phyloP scores from a whole-genome alignment of 2,329 filamentous ascomycete genomes.

The Trichoderma atrobrunneum region DNA sequence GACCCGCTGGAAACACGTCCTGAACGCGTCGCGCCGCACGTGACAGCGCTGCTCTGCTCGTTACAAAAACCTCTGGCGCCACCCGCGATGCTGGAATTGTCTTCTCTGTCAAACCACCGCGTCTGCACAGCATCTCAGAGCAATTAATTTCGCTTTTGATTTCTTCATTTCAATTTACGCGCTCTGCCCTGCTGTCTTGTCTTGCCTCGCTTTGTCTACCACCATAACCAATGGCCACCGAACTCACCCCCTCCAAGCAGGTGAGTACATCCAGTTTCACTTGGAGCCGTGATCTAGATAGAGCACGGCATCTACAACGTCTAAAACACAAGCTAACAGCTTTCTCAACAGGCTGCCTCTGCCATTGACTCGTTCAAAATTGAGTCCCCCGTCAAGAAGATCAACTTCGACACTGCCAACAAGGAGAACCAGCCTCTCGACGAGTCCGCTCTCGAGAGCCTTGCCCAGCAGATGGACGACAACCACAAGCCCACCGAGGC shows the following conservation, averaged over 20 bases:
- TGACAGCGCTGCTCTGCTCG: conserved; percentile 35
- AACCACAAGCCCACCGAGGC: conserved; percentile 59
- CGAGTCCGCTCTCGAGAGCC: conserved; percentile 47
- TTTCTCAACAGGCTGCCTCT: conserved; percentile 68
- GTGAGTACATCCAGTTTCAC: background rate
- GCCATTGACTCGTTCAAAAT: conserved; percentile 88
- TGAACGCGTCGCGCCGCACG: conserved; percentile 38
- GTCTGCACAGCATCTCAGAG: conserved; percentile 26
- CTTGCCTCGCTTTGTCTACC: conserved; percentile 24
- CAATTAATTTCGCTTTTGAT: conserved; percentile 12
- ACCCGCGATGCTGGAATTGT: conserved; percentile 23
- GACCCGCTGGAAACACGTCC: conserved; percentile 28
- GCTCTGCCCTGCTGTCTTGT: conserved; percentile 21
- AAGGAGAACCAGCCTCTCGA: conserved; percentile 76
- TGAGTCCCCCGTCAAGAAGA: conserved; percentile 89
- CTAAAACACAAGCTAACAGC: conserved; percentile 1
- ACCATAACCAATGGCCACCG: conserved; percentile 20
- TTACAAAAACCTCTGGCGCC: conserved; percentile 40
- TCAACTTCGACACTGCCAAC: conserved; percentile 68
- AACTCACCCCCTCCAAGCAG: background rate
- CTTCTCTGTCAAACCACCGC: conserved; percentile 29
- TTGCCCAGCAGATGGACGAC: conserved; percentile 56
- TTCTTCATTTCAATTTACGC: conserved; percentile 19
- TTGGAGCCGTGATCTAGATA: background rate
- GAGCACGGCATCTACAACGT: background rate